Base-by-base conservation (phyloP, 2,329 filamentous ascomycete species). In the Beauveria pseudobassiana region DNA sequence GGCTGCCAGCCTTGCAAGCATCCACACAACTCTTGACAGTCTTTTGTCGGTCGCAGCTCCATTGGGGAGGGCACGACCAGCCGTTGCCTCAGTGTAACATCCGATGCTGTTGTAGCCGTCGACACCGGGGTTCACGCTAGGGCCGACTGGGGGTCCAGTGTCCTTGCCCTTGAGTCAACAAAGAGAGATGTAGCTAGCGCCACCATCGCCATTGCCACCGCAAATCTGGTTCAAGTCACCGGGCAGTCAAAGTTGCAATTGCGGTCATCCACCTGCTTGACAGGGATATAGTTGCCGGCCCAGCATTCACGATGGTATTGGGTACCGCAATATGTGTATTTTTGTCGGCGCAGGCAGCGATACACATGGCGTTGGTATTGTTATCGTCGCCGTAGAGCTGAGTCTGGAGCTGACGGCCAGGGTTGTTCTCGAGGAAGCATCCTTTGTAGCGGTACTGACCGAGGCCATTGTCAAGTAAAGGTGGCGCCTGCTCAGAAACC, bases 381-480 rank as follows among this genome's bases (percentile, higher is more conserved):
- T 68, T 70, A 10, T 69, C 63, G n/a, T 72, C 69, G n/a, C 72
- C 70, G 46, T 78, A 77, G 0, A 80, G 62, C 64, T 77, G 74
- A 3, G 64, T 71, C 1, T 76, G 67, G 1, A 86, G 73, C 66
- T 84, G 82, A 12, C 82, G 77, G 14, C 75, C 77, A 0, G 82
- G 82, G 50, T 82, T 84, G 63, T 82, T 82, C 65, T 86, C 83
- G 53, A 76, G 76, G 71, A 74, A 85, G 69, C 83, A 86, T 3
- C 82, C 82, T 1, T 76, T 65, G 62, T 85, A 85, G 12, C 77
- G 75, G 65, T 81, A 84, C n/a, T 74, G 69, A 7, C 78, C 79
- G 0, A 75, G 73, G 0, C 80, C 80, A 24, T 77, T 74, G 1
- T 65, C 51, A 6, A 77, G 62, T 55, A 82, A 67, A 3, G 82